Percentiles rank a stretch among this genome's conserved stretches.
Conservation (phyloP, 306 rosid species). For the Acacia confusa region DNA sequence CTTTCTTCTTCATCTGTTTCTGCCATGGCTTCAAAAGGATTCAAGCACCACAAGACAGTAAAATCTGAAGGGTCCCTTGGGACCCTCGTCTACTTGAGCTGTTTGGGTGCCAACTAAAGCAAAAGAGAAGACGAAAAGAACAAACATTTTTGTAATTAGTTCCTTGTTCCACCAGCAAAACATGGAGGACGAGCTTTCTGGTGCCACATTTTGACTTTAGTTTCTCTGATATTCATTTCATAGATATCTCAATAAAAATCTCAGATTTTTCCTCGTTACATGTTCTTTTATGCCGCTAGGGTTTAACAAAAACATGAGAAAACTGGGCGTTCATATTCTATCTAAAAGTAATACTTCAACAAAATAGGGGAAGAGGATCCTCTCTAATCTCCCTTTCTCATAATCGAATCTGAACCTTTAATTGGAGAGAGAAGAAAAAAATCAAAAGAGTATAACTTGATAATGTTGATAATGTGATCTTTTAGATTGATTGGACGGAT, state of each 20-base stretch:
- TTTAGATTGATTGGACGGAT: no score
- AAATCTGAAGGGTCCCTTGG: neutral
- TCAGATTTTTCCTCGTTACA: no score
- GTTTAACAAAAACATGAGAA: no score
- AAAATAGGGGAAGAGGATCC: neutral
- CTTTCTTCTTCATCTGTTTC: neutral
- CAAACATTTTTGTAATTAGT: neutral
- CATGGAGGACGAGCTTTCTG: neutral
- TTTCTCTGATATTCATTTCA: neutral
- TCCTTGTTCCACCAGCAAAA: neutral
- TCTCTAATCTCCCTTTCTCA: no score
- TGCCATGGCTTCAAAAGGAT: neutral
- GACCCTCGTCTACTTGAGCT: neutral
- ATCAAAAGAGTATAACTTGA: no score
- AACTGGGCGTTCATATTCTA: no score
- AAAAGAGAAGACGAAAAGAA: neutral
- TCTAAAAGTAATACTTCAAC: neutral
- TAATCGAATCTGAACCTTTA: no score
- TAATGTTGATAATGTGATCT: no score
- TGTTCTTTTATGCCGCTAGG: no score
- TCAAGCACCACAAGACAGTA: neutral
- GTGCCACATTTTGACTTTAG: neutral
- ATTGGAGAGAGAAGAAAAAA: no score
- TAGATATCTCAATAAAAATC: no score
- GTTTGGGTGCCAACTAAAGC: neutral